A percentile compares a stretch with the other conserved stretches of the same genome.
Conservation (phyloP, 352 stramenopile species). For the Phytophthora vignae region DNA sequence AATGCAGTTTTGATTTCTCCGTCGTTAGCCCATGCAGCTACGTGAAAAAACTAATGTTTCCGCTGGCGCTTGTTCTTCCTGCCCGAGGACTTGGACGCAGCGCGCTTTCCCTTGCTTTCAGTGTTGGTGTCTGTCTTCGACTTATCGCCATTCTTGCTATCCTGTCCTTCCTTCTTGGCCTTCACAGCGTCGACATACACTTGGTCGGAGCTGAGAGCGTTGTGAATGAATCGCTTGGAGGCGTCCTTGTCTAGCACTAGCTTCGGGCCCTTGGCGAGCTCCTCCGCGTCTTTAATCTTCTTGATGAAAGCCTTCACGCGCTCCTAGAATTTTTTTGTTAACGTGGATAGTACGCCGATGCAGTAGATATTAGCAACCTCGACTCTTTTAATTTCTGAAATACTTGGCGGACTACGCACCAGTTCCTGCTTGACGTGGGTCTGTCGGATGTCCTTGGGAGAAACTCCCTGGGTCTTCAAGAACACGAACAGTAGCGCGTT, state of each 20-base stretch:
- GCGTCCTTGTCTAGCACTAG: slow-evolving; percentile 82
- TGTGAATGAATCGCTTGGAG: slow-evolving; percentile 87
- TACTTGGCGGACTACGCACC: slow-evolving; percentile 31
- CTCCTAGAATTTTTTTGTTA: slow-evolving; percentile 48
- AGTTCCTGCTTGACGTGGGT: slow-evolving; percentile 92
- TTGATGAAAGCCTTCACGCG: slow-evolving; percentile 90
- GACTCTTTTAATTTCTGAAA: background rate
- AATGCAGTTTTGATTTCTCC: slow-evolving; percentile 38
- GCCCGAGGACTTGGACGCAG: slow-evolving; percentile 32
- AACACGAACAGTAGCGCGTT: slow-evolving; percentile 90
- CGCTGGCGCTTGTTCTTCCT: slow-evolving; percentile 68
- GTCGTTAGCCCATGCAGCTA: background rate
- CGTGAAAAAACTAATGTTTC: slow-evolving; percentile 45
- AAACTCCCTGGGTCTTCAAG: slow-evolving; percentile 88
- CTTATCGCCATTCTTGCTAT: slow-evolving; percentile 1
- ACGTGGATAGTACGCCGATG: background rate
- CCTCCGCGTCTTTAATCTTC: slow-evolving; percentile 91
- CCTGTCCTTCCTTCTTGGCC: slow-evolving; percentile 49
- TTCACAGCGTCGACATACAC: slow-evolving; percentile 80
- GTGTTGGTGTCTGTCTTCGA: slow-evolving; percentile 51
- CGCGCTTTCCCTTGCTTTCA: slow-evolving; percentile 39
- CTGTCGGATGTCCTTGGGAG: slow-evolving; percentile 88
- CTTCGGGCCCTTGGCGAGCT: slow-evolving; percentile 78
- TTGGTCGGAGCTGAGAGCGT: slow-evolving; percentile 85
- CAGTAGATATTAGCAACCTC: background rate